Percentiles rank a stretch among this genome's conserved stretches.
These are phyloP conservation scores for Alternaria postmessia DNA, from an alignment of 2,329 filamentous ascomycete species.

Conservation along the genomic window DNA sequence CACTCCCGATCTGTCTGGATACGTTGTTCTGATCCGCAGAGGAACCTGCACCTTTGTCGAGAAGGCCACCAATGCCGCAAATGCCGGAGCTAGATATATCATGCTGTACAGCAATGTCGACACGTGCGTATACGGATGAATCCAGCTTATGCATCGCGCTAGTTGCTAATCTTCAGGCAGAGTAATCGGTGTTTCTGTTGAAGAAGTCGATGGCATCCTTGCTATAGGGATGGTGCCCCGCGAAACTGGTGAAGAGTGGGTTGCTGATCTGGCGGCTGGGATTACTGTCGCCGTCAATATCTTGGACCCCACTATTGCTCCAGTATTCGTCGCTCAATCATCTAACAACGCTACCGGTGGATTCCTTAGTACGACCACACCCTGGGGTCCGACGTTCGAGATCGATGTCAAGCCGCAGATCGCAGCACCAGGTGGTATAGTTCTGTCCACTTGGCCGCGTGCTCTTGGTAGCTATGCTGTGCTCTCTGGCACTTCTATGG, in stretches of 20 bases:
- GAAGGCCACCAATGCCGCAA: neutral
- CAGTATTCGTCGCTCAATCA: neutral
- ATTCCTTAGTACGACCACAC: neutral
- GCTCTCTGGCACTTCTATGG: slow-evolving; percentile 66
- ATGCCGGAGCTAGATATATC: neutral
- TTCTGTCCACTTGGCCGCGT: slow-evolving; percentile 65
- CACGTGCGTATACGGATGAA: neutral
- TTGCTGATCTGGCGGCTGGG: no score
- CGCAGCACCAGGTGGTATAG: slow-evolving; percentile 63
- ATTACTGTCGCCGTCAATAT: no score
- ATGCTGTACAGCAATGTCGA: slow-evolving; percentile 1
- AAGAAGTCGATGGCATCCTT: no score
- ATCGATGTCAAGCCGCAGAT: slow-evolving; percentile 65
- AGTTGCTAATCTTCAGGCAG: no score
- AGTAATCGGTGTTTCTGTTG: neutral
- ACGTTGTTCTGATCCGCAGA: slow-evolving; percentile 1
- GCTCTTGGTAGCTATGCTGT: slow-evolving; percentile 58
- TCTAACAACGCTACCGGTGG: neutral
- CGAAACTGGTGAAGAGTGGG: no score
- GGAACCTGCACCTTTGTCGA: neutral
- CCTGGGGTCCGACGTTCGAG: slow-evolving; percentile 70
- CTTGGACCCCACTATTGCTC: no score
- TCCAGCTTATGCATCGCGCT: no score
- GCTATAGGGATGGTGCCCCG: no score
- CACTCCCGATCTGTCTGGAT: neutral